Evolutionary conservation across 2,329 filamentous ascomycete genomes (phyloP), one percentile per base, ranked within the genome.

Genomic region (Penicillium sp.): DNA sequence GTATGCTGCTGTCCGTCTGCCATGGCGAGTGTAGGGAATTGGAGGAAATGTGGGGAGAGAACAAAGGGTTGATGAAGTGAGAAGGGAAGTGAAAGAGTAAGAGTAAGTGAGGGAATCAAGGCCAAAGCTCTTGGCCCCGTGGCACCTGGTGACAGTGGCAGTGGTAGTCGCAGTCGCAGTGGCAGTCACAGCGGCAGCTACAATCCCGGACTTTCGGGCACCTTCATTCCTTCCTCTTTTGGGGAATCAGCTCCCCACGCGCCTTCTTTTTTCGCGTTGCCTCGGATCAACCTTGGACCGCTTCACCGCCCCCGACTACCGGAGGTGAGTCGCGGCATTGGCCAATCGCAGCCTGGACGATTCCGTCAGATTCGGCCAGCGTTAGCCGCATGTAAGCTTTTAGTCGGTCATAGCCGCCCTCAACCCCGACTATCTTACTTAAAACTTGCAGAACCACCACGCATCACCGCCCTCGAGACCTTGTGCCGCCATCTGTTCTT

Each of bases 1-100:
- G 59, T 37, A 39, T 60, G 63, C 45, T 62, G 58, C 55, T 67
- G 67, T 44, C 48, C 56, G 39, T 72, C 70, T 13, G 66, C 59
- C 70, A 72, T 72, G 23, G 31, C 39, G 33, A 34, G 14, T 14
- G 13, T 31, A 13, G 23, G 3, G 14, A 16, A 13, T 7, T 24
- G 19, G 26, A 31, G 5, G 11, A 2, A 18, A 16, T n/a, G n/a
- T n/a, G n/a, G 8, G 18, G 18, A 5, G 13, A 26, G n/a, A 19
- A 23, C n/a, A 29, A 21, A 45, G 43, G 33, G 9, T 19, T 9
- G n/a, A n/a, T 24, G 19, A 24, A 14, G 39, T 44, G n/a, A 34
- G 14, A 40, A 24, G 21, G 6, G 29, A 8, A 43, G 10, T 21
- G 26, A 34, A 33, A 28, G 13, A 26, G 14, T 24, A 21, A 47